Base-by-base conservation (phyloP, 768 basidiomycete genomes). In the Albatrellus ellisii region DNA sequence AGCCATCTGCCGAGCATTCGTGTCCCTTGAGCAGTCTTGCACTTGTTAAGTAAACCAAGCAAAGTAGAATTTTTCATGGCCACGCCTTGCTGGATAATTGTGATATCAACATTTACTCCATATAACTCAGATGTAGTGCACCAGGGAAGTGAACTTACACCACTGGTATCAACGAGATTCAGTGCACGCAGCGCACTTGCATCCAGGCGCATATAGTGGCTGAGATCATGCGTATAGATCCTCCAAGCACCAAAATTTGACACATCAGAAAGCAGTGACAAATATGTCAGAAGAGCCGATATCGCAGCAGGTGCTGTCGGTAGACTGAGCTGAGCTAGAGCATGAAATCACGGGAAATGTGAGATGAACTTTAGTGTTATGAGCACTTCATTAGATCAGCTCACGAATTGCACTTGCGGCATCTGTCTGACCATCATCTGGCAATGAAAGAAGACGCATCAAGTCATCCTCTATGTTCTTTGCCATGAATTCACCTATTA, bases 201-300 rank as follows among this genome's bases (percentile, higher is more conserved):
- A 56, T 99, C 95, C 7, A 98, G 72, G 44, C 80, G 81, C 91
- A 99, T 95, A 60, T 82, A 98, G 55, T 87, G 91, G 2, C 84
- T 76, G 0, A 99, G 67, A 56, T 98, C 91, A 55, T 99, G 92
- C 0, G 82, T 85, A 28, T 72, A 72, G 10, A 99, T 69, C 11
- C 70, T 76, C 64, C 79, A 98, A 43, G 79, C 73, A 17, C 79
- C 82, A 48, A 82, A 77, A 52, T 92, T 89, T 2, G 77, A 68
- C 4, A 78, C 62, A 50, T 94, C 87, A 6, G 77, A 66, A 2
- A 89, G 65, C 4, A 99, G 77, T 12, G 75, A 69, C 0, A 98
- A 73, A 57, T 97, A 97, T 2, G 68, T 66, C 43, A 94, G 69
- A 5, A 98, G 69, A 0, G 91, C 94, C 9, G 84, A 67, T 1